A percentile compares a stretch with the other conserved stretches of the same genome.
These are phyloP conservation scores for Vaucheria bursata DNA, from an alignment of 352 stramenopile genomes.

Conservation along the genomic window DNA sequence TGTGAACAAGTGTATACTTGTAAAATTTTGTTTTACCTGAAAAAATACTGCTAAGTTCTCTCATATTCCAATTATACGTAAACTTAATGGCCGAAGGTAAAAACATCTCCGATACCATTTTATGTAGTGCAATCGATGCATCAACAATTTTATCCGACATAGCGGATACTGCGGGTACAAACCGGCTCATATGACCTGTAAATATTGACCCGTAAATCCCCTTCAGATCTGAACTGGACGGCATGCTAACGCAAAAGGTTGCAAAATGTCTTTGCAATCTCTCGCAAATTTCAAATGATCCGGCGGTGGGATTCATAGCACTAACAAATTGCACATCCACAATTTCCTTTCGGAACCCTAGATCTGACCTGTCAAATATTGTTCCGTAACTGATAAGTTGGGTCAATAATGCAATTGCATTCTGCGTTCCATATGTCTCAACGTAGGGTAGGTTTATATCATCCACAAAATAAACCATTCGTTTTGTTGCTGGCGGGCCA, in stretches of 20 bases:
- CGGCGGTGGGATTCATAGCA: constrained; percentile 90
- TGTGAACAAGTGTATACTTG: not conserved
- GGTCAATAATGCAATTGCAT: constrained; percentile 81
- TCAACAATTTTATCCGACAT: constrained; percentile 37
- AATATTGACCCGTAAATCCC: constrained; percentile 90
- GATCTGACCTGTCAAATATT: constrained; percentile 84
- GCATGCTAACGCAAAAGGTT: constrained; percentile 88
- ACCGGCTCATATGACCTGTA: constrained; percentile 78
- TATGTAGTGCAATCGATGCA: constrained; percentile 68
- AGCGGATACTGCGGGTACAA: constrained; percentile 35
- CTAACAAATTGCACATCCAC: constrained; percentile 91
- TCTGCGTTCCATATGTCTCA: constrained; percentile 92
- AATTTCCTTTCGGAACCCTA: constrained; percentile 91
- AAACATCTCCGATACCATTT: constrained; percentile 79
- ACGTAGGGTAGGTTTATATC: constrained; percentile 92
- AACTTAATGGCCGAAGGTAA: constrained; percentile 91
- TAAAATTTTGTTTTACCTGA: not conserved
- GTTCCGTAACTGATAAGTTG: constrained; percentile 92
- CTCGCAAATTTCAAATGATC: constrained; percentile 93
- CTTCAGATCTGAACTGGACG: constrained; percentile 79
- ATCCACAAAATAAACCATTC: constrained; percentile 91
- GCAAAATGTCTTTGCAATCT: constrained; percentile 87
- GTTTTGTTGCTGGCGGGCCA: constrained; percentile 84
- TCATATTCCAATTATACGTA: constrained; percentile 98
- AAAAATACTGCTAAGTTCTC: constrained; percentile 64